phyloP scores from a whole-genome alignment of 2,329 filamentous ascomycete genomes.

The Stemphylium vesicarium region DNA sequence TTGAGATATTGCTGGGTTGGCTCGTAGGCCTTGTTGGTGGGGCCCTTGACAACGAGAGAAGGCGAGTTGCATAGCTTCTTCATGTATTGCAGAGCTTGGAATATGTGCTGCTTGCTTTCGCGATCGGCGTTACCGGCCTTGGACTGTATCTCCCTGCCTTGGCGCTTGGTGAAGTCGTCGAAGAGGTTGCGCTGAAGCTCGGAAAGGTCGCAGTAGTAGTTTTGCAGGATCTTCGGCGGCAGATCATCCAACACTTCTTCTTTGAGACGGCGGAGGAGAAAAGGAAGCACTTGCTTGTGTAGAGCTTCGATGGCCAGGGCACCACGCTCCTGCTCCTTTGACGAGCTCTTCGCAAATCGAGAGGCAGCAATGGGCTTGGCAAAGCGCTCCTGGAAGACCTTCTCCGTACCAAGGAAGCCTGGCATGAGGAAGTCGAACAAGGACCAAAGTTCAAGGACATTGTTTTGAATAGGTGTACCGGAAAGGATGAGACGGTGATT shows the following conservation, averaged over 20 bases:
- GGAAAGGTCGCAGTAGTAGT: conserved; percentile 98
- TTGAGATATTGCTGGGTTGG: conserved; percentile 82
- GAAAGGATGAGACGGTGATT: conserved; percentile 97
- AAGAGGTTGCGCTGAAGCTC: conserved; percentile 95
- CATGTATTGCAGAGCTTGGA: conserved; percentile 99
- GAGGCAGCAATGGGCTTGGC: conserved; percentile 94
- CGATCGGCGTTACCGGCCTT: conserved; percentile 83
- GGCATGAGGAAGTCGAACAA: conserved; percentile 99
- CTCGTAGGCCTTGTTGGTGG: conserved; percentile 87
- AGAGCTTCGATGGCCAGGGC: conserved; percentile 96
- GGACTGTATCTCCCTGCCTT: conserved; percentile 84
- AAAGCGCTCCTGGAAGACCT: conserved; percentile 95
- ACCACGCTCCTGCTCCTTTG: conserved; percentile 96
- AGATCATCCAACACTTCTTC: conserved; percentile 97
- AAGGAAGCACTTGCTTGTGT: conserved; percentile 96
- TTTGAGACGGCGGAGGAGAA: conserved; percentile 93
- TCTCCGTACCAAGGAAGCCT: conserved; percentile 93
- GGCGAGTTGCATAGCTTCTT: conserved; percentile 98
- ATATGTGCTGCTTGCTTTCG: conserved; percentile 96
- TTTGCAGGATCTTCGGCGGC: conserved; percentile 97
- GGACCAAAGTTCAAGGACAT: conserved; percentile 95
- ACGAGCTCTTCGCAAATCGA: conserved; percentile 94
- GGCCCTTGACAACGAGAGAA: conserved; percentile 87
- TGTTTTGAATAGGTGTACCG: conserved; percentile 97
- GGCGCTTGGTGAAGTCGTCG: conserved; percentile 93